These are phyloP conservation scores for Catenaria anguillulae DNA, from an alignment of 371 early-diverging fungal genomes.

Conservation along the genomic window DNA sequence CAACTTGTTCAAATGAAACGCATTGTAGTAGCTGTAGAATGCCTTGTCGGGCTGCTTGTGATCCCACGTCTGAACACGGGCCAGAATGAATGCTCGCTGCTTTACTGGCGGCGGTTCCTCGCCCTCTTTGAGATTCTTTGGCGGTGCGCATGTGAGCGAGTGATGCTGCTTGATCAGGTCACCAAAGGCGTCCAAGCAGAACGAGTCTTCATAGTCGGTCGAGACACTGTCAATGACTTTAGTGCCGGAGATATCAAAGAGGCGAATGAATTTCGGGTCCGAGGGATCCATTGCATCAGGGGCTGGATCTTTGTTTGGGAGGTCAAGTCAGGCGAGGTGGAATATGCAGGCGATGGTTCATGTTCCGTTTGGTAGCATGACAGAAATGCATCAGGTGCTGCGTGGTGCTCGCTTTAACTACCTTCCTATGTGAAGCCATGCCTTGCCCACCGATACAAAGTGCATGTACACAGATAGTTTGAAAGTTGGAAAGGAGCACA, in stretches of 20 bases:
- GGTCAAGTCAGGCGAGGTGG: no score
- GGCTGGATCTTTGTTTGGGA: no score
- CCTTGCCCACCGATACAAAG: no score
- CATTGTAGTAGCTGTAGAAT: constrained; percentile 34
- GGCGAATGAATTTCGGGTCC: no score
- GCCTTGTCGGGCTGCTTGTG: constrained; percentile 37
- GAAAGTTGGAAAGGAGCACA: no score
- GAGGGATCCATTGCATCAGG: no score
- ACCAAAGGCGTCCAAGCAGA: constrained; percentile 30
- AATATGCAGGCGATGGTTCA: no score
- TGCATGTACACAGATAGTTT: no score
- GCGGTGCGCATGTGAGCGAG: neutral
- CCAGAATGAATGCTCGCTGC: constrained; percentile 30
- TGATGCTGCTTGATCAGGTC: constrained; percentile 25
- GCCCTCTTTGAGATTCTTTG: neutral
- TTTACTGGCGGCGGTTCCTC: constrained; percentile 14
- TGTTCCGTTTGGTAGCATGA: no score
- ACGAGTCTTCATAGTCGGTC: constrained; percentile 16
- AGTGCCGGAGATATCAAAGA: constrained; percentile 10
- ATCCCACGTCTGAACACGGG: constrained; percentile 44
- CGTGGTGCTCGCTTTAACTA: no score
- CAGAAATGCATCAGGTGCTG: no score
- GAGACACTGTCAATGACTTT: constrained; percentile 13
- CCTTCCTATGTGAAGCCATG: no score
- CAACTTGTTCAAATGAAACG: constrained; percentile 39